Conservation (phyloP, 352 stramenopile species). For the Aphanomyces astaci region DNA sequence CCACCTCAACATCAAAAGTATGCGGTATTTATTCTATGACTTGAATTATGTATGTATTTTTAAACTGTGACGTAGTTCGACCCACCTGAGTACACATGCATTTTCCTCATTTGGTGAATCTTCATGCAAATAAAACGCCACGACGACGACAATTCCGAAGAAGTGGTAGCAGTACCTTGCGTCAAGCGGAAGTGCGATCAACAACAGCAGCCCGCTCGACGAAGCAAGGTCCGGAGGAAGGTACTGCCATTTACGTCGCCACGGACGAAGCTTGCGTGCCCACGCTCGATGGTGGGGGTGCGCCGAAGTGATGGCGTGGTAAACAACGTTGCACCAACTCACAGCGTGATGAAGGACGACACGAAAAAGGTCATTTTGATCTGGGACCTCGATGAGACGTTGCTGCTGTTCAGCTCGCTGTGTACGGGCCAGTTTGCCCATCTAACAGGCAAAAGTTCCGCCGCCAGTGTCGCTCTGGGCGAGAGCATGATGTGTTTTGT, state of each 20-base stretch:
- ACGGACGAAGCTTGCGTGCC: too few species aligned
- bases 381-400: constrained; percentile 77
- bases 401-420: constrained; percentile 73
- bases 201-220: neutral
- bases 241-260: neutral
- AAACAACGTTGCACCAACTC: too few species aligned
- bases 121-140: constrained; percentile 14
- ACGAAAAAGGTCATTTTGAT: constrained; percentile 41
- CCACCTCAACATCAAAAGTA: neutral
- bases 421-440: constrained; percentile 67
- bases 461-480: constrained; percentile 48
- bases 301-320: too few species aligned
- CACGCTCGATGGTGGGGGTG: too few species aligned
- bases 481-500: constrained; percentile 84
- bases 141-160: neutral
- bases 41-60: neutral
- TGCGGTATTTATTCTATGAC: constrained; percentile 1
- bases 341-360: neutral
- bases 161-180: neutral
- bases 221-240: neutral
- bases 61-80: neutral
- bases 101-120: constrained; percentile 8
- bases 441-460: constrained; percentile 47
- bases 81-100: neutral
- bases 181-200: neutral